Conservation (phyloP, 768 basidiomycete species). For the Amanita muscaria region DNA sequence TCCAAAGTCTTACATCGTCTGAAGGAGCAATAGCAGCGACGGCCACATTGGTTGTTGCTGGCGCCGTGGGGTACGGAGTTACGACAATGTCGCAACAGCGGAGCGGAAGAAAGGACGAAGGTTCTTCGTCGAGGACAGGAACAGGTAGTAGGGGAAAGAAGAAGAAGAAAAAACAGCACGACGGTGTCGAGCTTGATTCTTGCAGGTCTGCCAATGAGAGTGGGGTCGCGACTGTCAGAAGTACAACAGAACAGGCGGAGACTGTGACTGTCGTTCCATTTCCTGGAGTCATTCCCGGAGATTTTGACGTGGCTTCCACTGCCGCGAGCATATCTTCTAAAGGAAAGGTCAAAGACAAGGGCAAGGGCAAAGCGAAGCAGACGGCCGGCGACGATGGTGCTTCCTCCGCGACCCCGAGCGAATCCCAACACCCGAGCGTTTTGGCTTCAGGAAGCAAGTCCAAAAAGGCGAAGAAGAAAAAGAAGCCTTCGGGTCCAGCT, state of each 20-base stretch:
- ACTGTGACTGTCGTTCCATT: slow-evolving; percentile 10
- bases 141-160: slow-evolving; percentile 11
- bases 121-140: neutral
- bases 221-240: too few relatives aligned
- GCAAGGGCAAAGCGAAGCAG: too few relatives aligned
- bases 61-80: neutral
- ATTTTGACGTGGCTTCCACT: slow-evolving; percentile 24
- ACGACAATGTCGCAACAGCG: neutral
- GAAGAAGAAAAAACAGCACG: slow-evolving; percentile 14
- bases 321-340: too few relatives aligned
- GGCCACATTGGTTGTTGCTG: neutral
- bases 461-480: slow-evolving; percentile 14
- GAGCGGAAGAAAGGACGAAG: neutral
- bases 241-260: too few relatives aligned
- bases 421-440: neutral
- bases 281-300: slow-evolving; percentile 36
- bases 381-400: neutral
- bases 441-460: slow-evolving; percentile 6
- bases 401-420: slow-evolving; percentile 1
- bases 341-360: too few relatives aligned
- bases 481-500: neutral
- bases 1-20: too few relatives aligned
- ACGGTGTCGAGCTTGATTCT: too few relatives aligned
- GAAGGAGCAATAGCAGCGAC: too few relatives aligned
- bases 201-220: too few relatives aligned